Evolutionary conservation across 257 asterid genomes (phyloP), one percentile per base, ranked within the genome.

Genomic region (Misopates orontium): DNA sequence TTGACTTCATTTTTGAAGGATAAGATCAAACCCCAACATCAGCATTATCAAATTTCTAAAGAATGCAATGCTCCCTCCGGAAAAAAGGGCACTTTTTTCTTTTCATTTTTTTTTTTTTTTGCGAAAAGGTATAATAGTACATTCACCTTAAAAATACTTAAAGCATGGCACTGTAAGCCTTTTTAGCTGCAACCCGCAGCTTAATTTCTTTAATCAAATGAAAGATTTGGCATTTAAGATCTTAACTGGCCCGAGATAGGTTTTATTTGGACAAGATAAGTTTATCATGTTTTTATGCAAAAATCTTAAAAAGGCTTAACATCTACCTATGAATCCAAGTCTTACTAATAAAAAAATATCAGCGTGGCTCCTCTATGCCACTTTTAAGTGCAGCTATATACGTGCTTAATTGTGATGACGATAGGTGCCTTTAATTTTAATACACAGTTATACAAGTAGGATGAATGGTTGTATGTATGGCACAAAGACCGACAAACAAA

Each of bases 351-450:
- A n/a, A n/a, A n/a, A n/a, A n/a, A n/a, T n/a, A n/a, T n/a, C n/a
- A n/a, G n/a, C n/a, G n/a, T n/a, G n/a, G n/a, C 52, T 8, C 8
- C 49, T 1, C 49, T 44, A 56, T 31, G 23, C 17, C 62, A 31
- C 39, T 57, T 56, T 57, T 23, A 57, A 19, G 31, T 15, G 15
- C 32, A 22, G 17, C 10, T 23, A n/a, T n/a, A n/a, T 23, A 55
- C 14, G 32, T 19, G 15, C 2, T 44, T 44, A 23, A 15, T 40
- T 23, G 10, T 45, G 21, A n/a, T n/a, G n/a, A n/a, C n/a, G n/a
- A n/a, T n/a, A n/a, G n/a, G n/a, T 28, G 44, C 59, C 58, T 31
- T 24, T 19, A 71, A 51, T 50, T 48, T 9, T 28, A 23, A 39
- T n/a, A 28, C 22, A 25, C 23, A 10, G 25, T 14, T 16, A 44